phyloP scores from a whole-genome alignment of 495 filamentous ascomycete species.

The Lasiosphaeris hirsuta region DNA sequence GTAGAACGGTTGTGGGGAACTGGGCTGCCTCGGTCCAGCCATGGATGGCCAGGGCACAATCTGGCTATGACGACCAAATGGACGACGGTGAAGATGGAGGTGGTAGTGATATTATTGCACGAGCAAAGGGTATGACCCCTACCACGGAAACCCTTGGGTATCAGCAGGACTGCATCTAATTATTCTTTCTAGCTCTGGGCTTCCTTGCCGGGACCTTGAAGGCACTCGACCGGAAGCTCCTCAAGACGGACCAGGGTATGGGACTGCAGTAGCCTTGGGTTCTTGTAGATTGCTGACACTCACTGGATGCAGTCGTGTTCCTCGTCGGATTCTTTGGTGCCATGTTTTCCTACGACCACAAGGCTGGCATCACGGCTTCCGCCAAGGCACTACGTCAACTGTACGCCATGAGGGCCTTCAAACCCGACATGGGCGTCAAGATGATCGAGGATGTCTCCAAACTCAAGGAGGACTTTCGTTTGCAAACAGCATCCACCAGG shows the following conservation, averaged over 20 bases:
- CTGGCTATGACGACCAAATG: conserved; percentile 23
- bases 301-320: conserved; percentile 25
- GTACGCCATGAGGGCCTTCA: conserved; percentile 43
- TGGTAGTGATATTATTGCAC: conserved; percentile 41
- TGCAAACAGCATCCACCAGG: conserved; percentile 43
- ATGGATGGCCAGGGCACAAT: conserved; percentile 39
- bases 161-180: background rate
- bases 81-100: conserved; percentile 32
- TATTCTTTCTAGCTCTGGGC: conserved; percentile 30
- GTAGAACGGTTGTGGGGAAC: conserved; percentile 40
- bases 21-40: conserved; percentile 48
- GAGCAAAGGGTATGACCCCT: conserved; percentile 32
- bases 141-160: no score
- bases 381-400: conserved; percentile 44
- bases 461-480: conserved; percentile 46
- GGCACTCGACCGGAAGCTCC: conserved; percentile 32
- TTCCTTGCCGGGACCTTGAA: conserved; percentile 46
- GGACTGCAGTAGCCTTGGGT: no score
- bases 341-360: conserved; percentile 50
- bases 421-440: conserved; percentile 36
- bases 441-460: conserved; percentile 43
- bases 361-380: conserved; percentile 47
- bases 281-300: no score
- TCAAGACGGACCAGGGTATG: conserved; percentile 40
- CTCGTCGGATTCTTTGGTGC: conserved; percentile 48